These are phyloP conservation scores for Erysimum cheiri DNA, from an alignment of 441 rosid species.

Conservation along the genomic window DNA sequence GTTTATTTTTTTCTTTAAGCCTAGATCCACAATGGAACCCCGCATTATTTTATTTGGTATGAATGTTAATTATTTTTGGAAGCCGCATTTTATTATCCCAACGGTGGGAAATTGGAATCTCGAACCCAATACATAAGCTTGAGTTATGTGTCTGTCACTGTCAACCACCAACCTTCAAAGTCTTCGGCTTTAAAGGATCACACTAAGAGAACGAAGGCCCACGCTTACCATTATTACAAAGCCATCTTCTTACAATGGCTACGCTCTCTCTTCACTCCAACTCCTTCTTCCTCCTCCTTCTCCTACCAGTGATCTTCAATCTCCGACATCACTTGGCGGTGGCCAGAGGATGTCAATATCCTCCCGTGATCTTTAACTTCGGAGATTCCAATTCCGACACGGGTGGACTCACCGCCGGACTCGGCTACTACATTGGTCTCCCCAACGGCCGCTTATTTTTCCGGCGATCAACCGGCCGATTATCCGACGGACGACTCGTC, in stretches of 20 bases:
- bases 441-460: constrained; percentile 80
- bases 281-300: constrained; percentile 6
- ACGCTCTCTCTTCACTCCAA: constrained; percentile 25
- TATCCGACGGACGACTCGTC: constrained; percentile 83
- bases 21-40: neutral
- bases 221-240: constrained; percentile 20
- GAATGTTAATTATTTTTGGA: neutral
- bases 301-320: constrained; percentile 11
- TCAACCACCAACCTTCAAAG: constrained; percentile 30
- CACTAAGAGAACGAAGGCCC: constrained; percentile 11
- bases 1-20: neutral
- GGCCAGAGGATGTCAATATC: constrained; percentile 48
- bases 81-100: neutral
- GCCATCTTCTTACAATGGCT: constrained; percentile 29
- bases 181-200: neutral
- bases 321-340: constrained; percentile 20
- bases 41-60: too few species aligned
- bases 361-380: constrained; percentile 78
- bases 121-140: constrained; percentile 1
- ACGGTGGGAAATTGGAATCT: neutral
- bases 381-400: constrained; percentile 93
- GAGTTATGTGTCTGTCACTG: constrained; percentile 25
- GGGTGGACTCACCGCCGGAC: constrained; percentile 80
- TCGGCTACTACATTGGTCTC: constrained; percentile 63
- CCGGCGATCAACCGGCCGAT: constrained; percentile 68